Conservation (phyloP, 1,284 basidiomycete genomes). For the Cryptococcus amylolentus region DNA sequence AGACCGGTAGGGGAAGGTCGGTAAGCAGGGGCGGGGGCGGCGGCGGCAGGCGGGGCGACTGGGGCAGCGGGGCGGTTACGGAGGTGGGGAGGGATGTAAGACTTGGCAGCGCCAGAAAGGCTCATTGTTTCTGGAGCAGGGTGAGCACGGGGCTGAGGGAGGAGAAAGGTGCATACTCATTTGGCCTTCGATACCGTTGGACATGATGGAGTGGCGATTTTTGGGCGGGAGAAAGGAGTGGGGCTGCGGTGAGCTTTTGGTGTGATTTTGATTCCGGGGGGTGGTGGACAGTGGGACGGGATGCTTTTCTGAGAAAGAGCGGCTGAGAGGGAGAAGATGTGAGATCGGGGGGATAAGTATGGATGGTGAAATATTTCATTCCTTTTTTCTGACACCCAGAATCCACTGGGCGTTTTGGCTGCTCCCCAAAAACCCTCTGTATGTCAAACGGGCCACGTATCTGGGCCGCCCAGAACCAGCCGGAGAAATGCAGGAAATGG, state of each 20-base stretch:
- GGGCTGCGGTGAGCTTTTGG: neutral
- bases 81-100: conserved; percentile 87
- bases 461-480: neutral
- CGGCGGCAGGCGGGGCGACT: conserved; percentile 17
- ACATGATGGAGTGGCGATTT: neutral
- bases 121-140: conserved; percentile 24
- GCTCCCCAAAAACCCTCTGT: neutral
- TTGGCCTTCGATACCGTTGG: too few relatives aligned
- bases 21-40: conserved; percentile 30
- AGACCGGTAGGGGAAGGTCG: conserved; percentile 39
- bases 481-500: neutral
- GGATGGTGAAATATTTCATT: conserved; percentile 2
- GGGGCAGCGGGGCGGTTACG: conserved; percentile 54
- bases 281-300: neutral
- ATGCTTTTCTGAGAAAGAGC: conserved; percentile 8
- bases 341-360: conserved; percentile 1
- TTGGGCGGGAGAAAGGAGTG: neutral
- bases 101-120: conserved; percentile 7
- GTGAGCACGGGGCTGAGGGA: neutral
- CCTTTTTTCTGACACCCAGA: neutral
- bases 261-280: too few relatives aligned
- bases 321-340: conserved; percentile 5
- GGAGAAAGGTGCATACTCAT: too few relatives aligned
- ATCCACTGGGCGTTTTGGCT: too few relatives aligned
- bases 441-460: neutral